Percentiles rank a stretch among this genome's conserved stretches.
phyloP scores from a whole-genome alignment of 495 filamentous ascomycete genomes.

The Aspergillus heteromorphus region DNA sequence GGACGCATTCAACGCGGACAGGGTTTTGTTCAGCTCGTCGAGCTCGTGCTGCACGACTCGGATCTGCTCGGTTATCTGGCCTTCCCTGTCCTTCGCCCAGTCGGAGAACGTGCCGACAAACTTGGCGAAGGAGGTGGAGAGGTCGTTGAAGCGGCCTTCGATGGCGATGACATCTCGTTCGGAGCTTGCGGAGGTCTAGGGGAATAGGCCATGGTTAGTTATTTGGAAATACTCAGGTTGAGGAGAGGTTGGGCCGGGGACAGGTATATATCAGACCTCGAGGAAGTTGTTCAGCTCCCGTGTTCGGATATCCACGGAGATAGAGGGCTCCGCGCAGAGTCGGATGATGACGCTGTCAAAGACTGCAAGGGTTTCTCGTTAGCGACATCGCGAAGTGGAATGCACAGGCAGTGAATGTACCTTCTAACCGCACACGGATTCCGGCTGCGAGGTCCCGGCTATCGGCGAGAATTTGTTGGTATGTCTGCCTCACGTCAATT shows the following conservation, averaged over 20 bases:
- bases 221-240: not conserved
- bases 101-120: not conserved
- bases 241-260: not conserved
- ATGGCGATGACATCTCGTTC: not conserved
- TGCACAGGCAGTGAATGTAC: not conserved
- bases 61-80: not conserved
- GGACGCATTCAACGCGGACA: not conserved
- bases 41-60: not conserved
- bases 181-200: not conserved
- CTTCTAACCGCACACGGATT: not conserved
- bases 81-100: not conserved
- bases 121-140: not conserved
- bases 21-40: not conserved
- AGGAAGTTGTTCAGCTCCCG: not conserved
- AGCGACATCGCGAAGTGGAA: not conserved
- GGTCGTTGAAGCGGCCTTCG: not conserved
- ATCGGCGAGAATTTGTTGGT: not conserved
- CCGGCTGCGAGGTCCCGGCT: not conserved
- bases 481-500: not conserved
- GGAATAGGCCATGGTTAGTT: not conserved
- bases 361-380: not conserved
- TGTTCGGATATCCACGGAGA: not conserved
- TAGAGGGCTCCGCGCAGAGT: not conserved
- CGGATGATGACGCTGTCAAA: not conserved
- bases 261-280: not conserved